Evolutionary conservation across 2,329 filamentous ascomycete genomes (phyloP).

Genomic region (Botrytis pseudocinerea): DNA sequence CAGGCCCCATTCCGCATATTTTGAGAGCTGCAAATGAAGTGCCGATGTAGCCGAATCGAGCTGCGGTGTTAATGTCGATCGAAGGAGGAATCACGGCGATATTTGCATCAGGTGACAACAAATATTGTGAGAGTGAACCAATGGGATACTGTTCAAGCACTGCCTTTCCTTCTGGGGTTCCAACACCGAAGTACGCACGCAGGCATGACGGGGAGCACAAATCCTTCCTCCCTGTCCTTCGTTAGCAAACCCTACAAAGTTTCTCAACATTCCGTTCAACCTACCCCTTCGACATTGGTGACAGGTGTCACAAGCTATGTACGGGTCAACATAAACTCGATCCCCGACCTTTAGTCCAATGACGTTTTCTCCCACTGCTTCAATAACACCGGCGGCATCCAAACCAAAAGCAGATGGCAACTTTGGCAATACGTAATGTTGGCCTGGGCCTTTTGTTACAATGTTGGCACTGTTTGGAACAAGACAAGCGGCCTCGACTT

Average conservation of each 20-base stretch:
- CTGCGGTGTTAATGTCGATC: not conserved
- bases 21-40: not conserved
- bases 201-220: not conserved
- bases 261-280: not conserved
- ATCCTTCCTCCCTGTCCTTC: not conserved
- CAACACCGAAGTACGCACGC: not conserved
- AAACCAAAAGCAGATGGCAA: not conserved
- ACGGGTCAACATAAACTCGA: constrained; percentile 1
- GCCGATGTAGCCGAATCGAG: not conserved
- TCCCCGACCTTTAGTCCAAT: not conserved
- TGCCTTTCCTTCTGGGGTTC: not conserved
- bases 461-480: not conserved
- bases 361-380: constrained; percentile 1
- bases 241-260: not conserved
- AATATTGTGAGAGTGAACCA: constrained; percentile 3
- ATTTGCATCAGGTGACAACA: not conserved
- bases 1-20: not conserved
- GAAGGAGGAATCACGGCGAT: not conserved
- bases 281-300: not conserved
- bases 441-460: not conserved
- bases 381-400: not conserved
- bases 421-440: not conserved
- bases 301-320: not conserved
- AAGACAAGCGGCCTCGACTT: constrained; percentile 2
- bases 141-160: not conserved